Evolutionary conservation across 2,329 filamentous ascomycete species (phyloP), one percentile per base, ranked within the genome.

Genomic region (Aureobasidium vineae): DNA sequence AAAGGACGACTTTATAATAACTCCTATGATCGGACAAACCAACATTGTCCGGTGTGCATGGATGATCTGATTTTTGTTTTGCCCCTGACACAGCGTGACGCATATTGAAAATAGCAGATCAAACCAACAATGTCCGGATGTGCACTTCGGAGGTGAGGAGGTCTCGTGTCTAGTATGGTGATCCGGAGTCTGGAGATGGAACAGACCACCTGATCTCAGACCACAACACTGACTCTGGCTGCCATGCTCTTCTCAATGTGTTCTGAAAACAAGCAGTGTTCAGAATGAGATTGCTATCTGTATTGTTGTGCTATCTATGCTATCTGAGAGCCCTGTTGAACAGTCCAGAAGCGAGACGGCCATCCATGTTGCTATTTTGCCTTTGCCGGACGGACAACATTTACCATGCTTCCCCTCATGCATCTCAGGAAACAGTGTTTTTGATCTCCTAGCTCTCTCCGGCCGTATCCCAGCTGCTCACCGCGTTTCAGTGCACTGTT

Each of bases 41-140:
- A 63, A 63, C 59, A 63, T 63, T 63, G 59, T 63, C 59, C 59
- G 59, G 59, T 31, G 59, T 41, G 59, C 59, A 63, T 63, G 11
- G 45, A 45, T 63, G 45, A 52, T 50, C 59, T 40, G 45, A 49
- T 63, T 50, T 52, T 31, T n/a, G 11, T 38, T 23, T 13, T 26
- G 38, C 36, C 45, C 36, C n/a, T 63, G 45, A 41, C 31, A 40
- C 59, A 28, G 10, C 13, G 33, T 33, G 59, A 52, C 57, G 57
- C 41, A 19, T n/a, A 26, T 61, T 63, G 59, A 31, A 63, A 63
- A 61, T 61, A 61, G 57, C 57, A 61, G 57, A 61, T 61, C 57
- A 61, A 38, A 61, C 57, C 43, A 61, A 61, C 57, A 61, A 47
- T 41, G 61, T 64, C 49, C 61, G 61, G 61, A 64, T 23, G 26